A percentile compares a stretch with the other conserved stretches of the same genome.
Evolutionary conservation across 2,329 filamentous ascomycete species (phyloP).

Genomic region (Colletotrichum sp.): DNA sequence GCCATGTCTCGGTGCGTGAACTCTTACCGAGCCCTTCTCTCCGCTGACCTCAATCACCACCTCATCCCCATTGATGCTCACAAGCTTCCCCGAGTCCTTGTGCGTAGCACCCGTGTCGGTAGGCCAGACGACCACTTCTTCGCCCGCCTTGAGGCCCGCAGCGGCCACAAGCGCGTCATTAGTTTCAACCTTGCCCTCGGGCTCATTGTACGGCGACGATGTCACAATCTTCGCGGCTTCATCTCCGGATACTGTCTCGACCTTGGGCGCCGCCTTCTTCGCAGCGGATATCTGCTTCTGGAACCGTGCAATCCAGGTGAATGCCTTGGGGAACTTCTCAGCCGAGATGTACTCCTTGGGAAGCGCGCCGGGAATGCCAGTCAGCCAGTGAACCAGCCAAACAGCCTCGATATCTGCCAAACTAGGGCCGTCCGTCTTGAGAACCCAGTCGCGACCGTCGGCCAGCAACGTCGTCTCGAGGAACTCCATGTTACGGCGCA

Average conservation of each 20-base stretch:
- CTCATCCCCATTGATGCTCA: conserved; percentile 57
- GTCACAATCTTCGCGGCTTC: conserved; percentile 49
- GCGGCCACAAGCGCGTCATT: conserved; percentile 51
- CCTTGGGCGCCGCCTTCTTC: conserved; percentile 36
- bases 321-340: conserved; percentile 62
- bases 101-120: conserved; percentile 66
- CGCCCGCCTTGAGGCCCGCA: conserved; percentile 56
- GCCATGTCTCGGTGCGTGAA: conserved; percentile 67
- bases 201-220: conserved; percentile 49
- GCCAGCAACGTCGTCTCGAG: conserved; percentile 67
- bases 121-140: conserved; percentile 64
- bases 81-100: conserved; percentile 61
- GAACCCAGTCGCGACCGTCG: conserved; percentile 71
- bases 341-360: conserved; percentile 56
- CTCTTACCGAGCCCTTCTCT: conserved; percentile 47
- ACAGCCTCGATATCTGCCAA: conserved; percentile 73
- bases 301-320: conserved; percentile 71
- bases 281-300: conserved; percentile 48
- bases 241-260: conserved; percentile 53
- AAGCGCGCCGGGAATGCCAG: conserved; percentile 58
- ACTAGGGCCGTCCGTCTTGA: conserved; percentile 55
- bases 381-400: conserved; percentile 73
- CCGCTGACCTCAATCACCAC: conserved; percentile 61
- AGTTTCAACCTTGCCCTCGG: conserved; percentile 46
- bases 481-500: conserved; percentile 59